These are phyloP conservation scores for Begonia masoniana DNA, from an alignment of 306 rosid species.

Conservation along the genomic window DNA sequence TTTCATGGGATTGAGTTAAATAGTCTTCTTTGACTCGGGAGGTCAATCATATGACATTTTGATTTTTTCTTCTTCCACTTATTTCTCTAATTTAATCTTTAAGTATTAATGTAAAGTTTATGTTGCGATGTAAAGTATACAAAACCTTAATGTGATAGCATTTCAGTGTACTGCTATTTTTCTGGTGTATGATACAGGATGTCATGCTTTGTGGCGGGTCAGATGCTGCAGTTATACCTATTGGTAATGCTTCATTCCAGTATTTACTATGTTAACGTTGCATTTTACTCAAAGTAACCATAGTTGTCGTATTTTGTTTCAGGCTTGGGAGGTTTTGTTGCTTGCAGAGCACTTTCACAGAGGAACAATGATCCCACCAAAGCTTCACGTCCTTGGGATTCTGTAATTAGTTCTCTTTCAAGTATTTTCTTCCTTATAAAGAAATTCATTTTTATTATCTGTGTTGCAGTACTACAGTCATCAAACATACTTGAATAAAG, in stretches of 20 bases:
- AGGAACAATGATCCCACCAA: conserved; percentile 72
- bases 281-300: not conserved
- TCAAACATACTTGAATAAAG: no score
- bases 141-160: not conserved
- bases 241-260: conserved; percentile 34
- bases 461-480: no score
- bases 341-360: conserved; percentile 85
- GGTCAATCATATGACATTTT: no score
- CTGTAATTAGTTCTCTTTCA: conserved; percentile 23
- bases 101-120: no score
- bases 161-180: conserved; percentile 5
- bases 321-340: conserved; percentile 98
- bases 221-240: conserved; percentile 77
- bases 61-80: no score
- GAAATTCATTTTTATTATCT: no score
- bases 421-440: no score
- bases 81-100: no score
- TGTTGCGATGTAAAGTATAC: no score
- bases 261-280: not conserved
- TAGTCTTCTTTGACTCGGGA: no score
- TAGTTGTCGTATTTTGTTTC: conserved; percentile 6
- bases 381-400: conserved; percentile 98
- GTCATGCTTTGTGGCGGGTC: conserved; percentile 94
- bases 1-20: no score
- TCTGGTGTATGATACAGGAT: conserved; percentile 38